A percentile compares a stretch with the other conserved stretches of the same genome.
phyloP scores from a whole-genome alignment of 2,329 filamentous ascomycete species.

The Tolypocladium ovalisporum region DNA sequence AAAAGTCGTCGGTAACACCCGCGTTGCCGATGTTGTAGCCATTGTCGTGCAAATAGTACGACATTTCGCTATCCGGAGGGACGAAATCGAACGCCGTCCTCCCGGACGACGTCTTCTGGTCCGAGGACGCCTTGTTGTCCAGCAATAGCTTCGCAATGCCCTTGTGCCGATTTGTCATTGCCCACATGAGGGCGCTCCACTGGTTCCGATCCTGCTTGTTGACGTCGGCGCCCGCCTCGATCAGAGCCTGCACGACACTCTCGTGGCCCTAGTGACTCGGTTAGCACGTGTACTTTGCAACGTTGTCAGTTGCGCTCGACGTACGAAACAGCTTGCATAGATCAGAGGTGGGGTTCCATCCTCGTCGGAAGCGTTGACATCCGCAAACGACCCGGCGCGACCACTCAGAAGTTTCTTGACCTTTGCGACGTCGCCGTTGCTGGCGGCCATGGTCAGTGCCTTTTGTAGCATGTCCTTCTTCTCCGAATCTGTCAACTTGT shows the following conservation, averaged over 20 bases:
- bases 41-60: conserved; percentile 87
- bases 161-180: conserved; percentile 97
- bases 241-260: conserved; percentile 70
- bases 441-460: conserved; percentile 86
- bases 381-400: conserved; percentile 62
- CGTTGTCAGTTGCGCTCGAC: conserved; percentile 16
- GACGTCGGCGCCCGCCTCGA: conserved; percentile 78
- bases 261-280: conserved; percentile 60
- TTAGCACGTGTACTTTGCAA: conserved; percentile 3
- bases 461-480: conserved; percentile 79
- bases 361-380: conserved; percentile 81
- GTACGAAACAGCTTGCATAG: conserved; percentile 93
- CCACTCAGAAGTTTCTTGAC: conserved; percentile 68
- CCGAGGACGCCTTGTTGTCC: conserved; percentile 88
- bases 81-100: conserved; percentile 94
- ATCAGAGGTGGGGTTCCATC: conserved; percentile 95
- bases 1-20: conserved; percentile 81
- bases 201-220: conserved; percentile 92
- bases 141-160: conserved; percentile 86
- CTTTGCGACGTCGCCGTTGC: conserved; percentile 83
- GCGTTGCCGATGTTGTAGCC: conserved; percentile 81
- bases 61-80: conserved; percentile 90
- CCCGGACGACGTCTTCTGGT: conserved; percentile 88
- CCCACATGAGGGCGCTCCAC: conserved; percentile 99
- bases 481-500: conserved; percentile 61